Evolutionary conservation across 768 basidiomycete genomes (phyloP).

Genomic region (Kwoniella sp.): DNA sequence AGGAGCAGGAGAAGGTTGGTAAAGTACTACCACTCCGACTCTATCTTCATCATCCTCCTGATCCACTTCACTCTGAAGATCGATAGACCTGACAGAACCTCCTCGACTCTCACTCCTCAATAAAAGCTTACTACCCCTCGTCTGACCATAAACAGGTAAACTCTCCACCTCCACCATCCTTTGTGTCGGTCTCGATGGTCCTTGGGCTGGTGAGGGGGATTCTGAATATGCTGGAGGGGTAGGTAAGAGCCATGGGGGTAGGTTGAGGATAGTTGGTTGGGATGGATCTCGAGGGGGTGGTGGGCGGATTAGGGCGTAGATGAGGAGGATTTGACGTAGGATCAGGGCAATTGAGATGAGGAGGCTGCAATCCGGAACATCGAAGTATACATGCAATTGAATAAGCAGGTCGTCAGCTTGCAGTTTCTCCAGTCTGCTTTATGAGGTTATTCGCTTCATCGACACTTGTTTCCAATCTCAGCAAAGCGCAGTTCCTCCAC

Average conservation of each 20-base stretch:
- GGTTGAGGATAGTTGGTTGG: background rate
- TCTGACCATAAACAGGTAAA: conserved; percentile 28
- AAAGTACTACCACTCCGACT: background rate
- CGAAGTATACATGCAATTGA: too few species aligned
- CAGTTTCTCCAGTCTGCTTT: too few species aligned
- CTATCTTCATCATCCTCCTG: background rate
- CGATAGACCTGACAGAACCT: background rate
- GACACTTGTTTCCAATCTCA: too few species aligned
- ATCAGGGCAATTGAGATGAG: background rate
- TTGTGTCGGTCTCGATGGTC: background rate
- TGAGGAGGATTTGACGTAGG: conserved; percentile 10
- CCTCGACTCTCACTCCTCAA: conserved; percentile 17
- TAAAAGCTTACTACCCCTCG: conserved; percentile 19
- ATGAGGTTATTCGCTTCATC: too few species aligned
- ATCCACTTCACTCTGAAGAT: background rate
- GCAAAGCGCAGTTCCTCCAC: background rate
- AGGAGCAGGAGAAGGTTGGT: background rate
- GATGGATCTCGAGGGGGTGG: background rate
- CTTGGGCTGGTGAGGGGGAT: background rate
- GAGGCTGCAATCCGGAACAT: background rate
- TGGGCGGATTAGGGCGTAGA: conserved; percentile 3
- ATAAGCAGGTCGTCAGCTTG: too few species aligned
- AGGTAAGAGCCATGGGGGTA: conserved; percentile 7
- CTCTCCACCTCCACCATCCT: conserved; percentile 1
- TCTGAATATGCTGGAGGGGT: conserved; percentile 12